Conservation (phyloP, 371 early-diverging fungal genomes). For the Mucor plumbeus region DNA sequence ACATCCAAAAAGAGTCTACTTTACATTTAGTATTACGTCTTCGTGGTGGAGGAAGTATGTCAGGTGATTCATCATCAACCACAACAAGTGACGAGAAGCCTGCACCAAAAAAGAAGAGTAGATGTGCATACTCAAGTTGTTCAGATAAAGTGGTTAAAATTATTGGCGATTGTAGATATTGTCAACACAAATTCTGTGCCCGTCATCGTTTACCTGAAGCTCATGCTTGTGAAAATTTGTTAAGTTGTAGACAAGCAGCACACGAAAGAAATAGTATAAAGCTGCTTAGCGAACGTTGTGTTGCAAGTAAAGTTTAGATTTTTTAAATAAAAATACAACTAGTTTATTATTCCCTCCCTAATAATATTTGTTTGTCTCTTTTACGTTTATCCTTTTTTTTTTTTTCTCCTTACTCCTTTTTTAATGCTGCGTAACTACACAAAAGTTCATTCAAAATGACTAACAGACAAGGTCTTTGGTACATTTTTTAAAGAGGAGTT, state of each 20-base stretch:
- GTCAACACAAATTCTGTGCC: constrained; percentile 57
- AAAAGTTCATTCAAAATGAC: background rate
- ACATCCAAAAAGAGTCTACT: constrained; percentile 86
- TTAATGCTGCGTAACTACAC: background rate
- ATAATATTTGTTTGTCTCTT: background rate
- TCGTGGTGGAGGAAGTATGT: constrained; percentile 17
- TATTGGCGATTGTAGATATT: constrained; percentile 59
- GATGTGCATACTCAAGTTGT: constrained; percentile 48
- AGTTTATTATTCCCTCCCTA: constrained; percentile 3
- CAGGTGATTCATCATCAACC: constrained; percentile 13
- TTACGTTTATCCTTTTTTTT: background rate
- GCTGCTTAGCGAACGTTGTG: constrained; percentile 69
- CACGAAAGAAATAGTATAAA: constrained; percentile 58
- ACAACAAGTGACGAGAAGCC: constrained; percentile 13
- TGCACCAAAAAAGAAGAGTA: constrained; percentile 28
- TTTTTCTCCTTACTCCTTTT: background rate
- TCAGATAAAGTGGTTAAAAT: constrained; percentile 50
- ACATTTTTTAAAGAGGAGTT: background rate
- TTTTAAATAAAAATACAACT: constrained; percentile 2
- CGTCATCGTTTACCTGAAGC: constrained; percentile 72
- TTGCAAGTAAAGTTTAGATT: constrained; percentile 64
- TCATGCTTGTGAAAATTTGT: constrained; percentile 68
- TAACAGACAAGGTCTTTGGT: background rate
- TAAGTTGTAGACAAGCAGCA: constrained; percentile 60
- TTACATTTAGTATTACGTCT: constrained; percentile 24